phyloP scores from a whole-genome alignment of 331 rosid species.

The Ulmus americana region DNA sequence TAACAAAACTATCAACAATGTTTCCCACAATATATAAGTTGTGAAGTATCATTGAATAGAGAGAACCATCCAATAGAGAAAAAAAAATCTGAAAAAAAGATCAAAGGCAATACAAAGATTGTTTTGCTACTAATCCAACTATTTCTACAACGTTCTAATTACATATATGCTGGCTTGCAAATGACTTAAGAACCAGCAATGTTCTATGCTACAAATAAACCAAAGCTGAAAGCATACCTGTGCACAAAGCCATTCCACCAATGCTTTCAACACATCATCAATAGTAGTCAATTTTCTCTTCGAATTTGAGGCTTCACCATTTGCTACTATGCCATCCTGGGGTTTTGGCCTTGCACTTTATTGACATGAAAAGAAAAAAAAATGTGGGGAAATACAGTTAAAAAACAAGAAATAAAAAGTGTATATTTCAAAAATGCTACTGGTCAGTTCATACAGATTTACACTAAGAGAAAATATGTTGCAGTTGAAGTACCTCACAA shows the following conservation, averaged over 20 bases:
- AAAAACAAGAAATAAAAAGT: conserved; percentile 5
- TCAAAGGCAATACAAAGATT: background rate
- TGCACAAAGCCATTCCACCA: conserved; percentile 97
- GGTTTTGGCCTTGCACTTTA: conserved; percentile 68
- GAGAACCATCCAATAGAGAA: background rate
- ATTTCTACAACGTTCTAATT: background rate
- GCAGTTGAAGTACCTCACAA: conserved; percentile 58
- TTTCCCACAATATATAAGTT: background rate
- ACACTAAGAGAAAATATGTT: conserved; percentile 12
- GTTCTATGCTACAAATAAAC: background rate
- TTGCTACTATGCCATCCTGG: conserved; percentile 46
- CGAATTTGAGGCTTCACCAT: conserved; percentile 66
- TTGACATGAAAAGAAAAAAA: conserved; percentile 20
- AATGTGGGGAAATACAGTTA: too few species aligned
- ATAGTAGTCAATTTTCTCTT: conserved; percentile 54
- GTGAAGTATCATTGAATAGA: background rate
- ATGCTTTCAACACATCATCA: conserved; percentile 78
- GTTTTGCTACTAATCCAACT: background rate
- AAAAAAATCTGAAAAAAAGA: background rate
- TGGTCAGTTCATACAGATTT: conserved; percentile 13
- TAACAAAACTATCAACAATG: too few species aligned
- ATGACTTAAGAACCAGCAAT: background rate
- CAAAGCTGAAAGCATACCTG: conserved; percentile 51
- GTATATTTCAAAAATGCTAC: background rate
- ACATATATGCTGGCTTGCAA: background rate